Base-by-base conservation (phyloP, 2,329 filamentous ascomycete genomes). In the Beauveria sp. region DNA sequence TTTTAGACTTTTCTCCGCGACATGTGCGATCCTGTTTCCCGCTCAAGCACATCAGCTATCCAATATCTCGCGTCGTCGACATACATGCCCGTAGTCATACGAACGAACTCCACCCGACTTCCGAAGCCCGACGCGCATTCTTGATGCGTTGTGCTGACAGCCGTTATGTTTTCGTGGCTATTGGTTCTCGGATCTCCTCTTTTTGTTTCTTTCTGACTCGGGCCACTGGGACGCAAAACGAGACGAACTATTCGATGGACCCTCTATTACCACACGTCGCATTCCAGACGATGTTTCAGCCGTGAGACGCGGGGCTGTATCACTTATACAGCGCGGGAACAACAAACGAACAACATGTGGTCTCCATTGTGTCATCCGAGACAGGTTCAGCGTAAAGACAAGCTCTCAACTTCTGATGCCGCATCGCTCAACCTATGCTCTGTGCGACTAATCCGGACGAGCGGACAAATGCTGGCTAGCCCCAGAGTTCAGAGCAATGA, bases 211-310 rank as follows among this genome's bases (percentile, higher is more conserved):
- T 56, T 22, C n/a, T 8, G 20, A 37, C 41, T 26, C 3, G 6
- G 26, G 28, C 12, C 43, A 14, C 1, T 22, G 26, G 6, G 26
- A 34, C 16, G n/a, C 53, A 28, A 40, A 24, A 9, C 46, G 55
- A 40, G 28, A 41, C 46, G 46, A 51, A 22, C 34, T 26, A 47
- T 10, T 47, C 55, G 46, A 43, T 43, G 46, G 26, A 43, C 30
- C 43, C 55, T 22, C n/a, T 10, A 24, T 22, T 7, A 41, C 26
- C n/a, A 34, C 56, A 52, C 37, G 37, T 43, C 56, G 18, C 56
- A 59, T 59, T 59, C 56, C 56, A 59, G 47, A 52, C 46, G 22
- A 51, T 24, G 46, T 58, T 58, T 58, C 55, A 51, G 37, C 43
- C 28, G 26, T 26, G 9, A 12, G 28, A 48, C 46, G 20, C 46